These are phyloP conservation scores for Tulasnella sp. DNA, from an alignment of 768 basidiomycete genomes.

Conservation along the genomic window DNA sequence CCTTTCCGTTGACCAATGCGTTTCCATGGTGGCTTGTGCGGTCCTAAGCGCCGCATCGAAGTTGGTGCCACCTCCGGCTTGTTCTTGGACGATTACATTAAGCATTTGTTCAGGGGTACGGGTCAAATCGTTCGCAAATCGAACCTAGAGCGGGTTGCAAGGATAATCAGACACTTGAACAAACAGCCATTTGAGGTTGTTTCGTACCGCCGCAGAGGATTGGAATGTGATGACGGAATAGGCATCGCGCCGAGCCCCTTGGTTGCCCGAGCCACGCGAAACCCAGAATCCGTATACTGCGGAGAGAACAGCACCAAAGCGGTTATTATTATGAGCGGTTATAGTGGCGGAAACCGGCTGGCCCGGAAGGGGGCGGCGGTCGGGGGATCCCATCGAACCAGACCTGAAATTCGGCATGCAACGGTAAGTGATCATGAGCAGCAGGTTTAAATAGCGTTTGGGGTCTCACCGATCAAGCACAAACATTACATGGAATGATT, in stretches of 20 bases:
- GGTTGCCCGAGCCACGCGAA: constrained; percentile 47
- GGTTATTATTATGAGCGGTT: constrained; percentile 48
- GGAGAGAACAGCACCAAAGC: constrained; percentile 63
- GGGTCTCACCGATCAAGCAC: constrained; percentile 55
- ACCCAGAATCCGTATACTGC: constrained; percentile 62
- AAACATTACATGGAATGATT: constrained; percentile 57
- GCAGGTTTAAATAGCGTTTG: too few relatives aligned
- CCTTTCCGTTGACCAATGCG: constrained; percentile 58
- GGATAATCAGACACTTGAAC: constrained; percentile 48
- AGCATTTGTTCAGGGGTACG: constrained; percentile 54
- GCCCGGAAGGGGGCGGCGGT: constrained; percentile 51
- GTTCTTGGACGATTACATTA: constrained; percentile 44
- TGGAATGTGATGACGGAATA: constrained; percentile 61
- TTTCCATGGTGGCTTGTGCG: constrained; percentile 49
- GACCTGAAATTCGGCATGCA: constrained; percentile 47
- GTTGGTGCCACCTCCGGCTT: constrained; percentile 49
- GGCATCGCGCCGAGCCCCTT: constrained; percentile 52
- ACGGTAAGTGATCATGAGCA: too few relatives aligned
- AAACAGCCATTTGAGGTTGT: constrained; percentile 16
- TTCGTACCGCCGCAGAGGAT: constrained; percentile 15
- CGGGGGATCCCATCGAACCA: constrained; percentile 52
- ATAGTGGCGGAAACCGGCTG: constrained; percentile 52
- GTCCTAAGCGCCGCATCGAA: constrained; percentile 49
- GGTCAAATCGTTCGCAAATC: constrained; percentile 53
- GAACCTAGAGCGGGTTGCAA: constrained; percentile 30